Conservation (phyloP, 257 asterid genomes). For the Penstemon eatonii region DNA sequence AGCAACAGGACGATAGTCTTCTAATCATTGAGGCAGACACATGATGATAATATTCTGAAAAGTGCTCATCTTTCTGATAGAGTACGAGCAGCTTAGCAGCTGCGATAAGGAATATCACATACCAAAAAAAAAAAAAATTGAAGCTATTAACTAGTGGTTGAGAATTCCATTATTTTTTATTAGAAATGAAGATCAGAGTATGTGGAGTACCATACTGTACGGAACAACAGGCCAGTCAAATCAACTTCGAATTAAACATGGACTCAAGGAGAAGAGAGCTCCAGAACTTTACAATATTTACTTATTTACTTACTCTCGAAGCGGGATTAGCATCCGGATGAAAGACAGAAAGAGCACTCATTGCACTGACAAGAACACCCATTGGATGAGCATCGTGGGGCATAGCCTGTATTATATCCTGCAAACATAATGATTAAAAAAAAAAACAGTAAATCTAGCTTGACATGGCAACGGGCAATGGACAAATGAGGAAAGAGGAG, state of each 20-base stretch:
- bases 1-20: background rate
- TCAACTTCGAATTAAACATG: background rate
- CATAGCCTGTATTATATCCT: conserved; percentile 98
- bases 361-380: conserved; percentile 98
- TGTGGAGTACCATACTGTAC: background rate
- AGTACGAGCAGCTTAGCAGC: too few species aligned
- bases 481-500: conserved; percentile 8
- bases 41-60: too few species aligned
- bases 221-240: conserved; percentile 6
- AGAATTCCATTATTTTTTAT: too few species aligned
- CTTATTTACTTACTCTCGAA: conserved; percentile 58
- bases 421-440: conserved; percentile 40
- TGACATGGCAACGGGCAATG: conserved; percentile 3
- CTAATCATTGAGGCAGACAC: too few species aligned
- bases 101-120: too few species aligned
- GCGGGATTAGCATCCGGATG: conserved; percentile 99
- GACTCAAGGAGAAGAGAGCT: conserved; percentile 15
- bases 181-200: background rate
- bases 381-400: conserved; percentile 99
- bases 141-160: too few species aligned
- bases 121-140: too few species aligned
- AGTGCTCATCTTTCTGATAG: too few species aligned
- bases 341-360: conserved; percentile 93
- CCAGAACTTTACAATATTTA: too few species aligned
- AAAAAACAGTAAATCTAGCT: conserved; percentile 30